A percentile compares a stretch with the other conserved stretches of the same genome.
phyloP scores from a whole-genome alignment of 2,329 filamentous ascomycete species.

The Aspergillus intermedius region DNA sequence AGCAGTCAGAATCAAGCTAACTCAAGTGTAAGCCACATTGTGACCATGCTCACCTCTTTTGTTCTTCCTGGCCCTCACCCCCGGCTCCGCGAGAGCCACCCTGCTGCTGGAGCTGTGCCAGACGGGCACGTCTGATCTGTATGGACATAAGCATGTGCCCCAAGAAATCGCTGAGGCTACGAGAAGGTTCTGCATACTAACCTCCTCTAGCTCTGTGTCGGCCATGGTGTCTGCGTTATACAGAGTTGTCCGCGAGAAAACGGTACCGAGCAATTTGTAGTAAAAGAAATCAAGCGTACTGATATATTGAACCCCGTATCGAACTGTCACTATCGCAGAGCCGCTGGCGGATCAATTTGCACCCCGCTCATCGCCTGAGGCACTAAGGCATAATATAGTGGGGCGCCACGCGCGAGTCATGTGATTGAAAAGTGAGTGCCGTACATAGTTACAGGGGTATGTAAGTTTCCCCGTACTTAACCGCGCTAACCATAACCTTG shows the following conservation, averaged over 20 bases:
- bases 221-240: constrained; percentile 43
- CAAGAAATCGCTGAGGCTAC: neutral
- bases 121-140: constrained; percentile 83
- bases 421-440: no score
- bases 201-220: constrained; percentile 61
- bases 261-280: no score
- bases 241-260: neutral
- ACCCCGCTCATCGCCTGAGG: no score
- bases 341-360: no score
- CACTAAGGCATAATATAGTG: no score
- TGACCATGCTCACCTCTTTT: constrained; percentile 52
- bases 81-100: constrained; percentile 44
- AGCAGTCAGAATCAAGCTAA: neutral
- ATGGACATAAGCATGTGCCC: constrained; percentile 6
- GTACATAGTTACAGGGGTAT: neutral
- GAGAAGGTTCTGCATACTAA: constrained; percentile 19
- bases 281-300: neutral
- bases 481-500: no score
- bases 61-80: constrained; percentile 55
- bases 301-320: no score
- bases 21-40: no score
- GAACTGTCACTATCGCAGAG: no score
- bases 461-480: no score
- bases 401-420: no score
- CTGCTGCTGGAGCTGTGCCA: constrained; percentile 87